Conservation (phyloP, 108 stramenopile genomes). For the Poteriospumella lacustris region DNA sequence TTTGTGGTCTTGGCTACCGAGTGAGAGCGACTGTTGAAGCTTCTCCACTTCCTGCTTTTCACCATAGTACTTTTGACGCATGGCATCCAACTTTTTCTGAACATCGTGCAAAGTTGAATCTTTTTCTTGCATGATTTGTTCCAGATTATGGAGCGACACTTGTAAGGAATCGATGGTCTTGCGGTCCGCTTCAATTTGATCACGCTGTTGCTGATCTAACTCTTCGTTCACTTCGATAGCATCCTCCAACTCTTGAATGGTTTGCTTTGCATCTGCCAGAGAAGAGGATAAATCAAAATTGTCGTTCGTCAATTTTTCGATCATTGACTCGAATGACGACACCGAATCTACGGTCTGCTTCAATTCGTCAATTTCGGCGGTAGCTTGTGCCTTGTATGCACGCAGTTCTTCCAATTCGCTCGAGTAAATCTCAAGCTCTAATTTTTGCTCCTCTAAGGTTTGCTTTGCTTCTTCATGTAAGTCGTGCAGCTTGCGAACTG, state of each 20-base stretch:
- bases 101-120: background rate
- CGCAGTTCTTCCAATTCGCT: background rate
- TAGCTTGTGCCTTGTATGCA: background rate
- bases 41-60: background rate
- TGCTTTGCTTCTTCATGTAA: background rate
- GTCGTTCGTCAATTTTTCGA: background rate
- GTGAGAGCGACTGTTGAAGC: background rate
- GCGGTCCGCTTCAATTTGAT: background rate
- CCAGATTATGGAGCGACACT: background rate
- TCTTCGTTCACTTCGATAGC: background rate
- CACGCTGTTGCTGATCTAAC: background rate
- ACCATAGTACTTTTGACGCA: background rate
- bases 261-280: background rate
- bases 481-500: background rate
- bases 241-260: background rate
- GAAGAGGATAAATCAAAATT: background rate
- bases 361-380: background rate
- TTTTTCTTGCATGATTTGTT: background rate
- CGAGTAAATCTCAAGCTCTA: background rate
- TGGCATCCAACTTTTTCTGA: background rate
- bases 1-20: background rate
- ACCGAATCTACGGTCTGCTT: background rate
- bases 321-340: background rate
- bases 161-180: background rate
- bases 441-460: background rate